A percentile compares a stretch with the other conserved stretches of the same genome.
phyloP scores from a whole-genome alignment of 495 filamentous ascomycete species.

The Hypoxylon fragiforme region DNA sequence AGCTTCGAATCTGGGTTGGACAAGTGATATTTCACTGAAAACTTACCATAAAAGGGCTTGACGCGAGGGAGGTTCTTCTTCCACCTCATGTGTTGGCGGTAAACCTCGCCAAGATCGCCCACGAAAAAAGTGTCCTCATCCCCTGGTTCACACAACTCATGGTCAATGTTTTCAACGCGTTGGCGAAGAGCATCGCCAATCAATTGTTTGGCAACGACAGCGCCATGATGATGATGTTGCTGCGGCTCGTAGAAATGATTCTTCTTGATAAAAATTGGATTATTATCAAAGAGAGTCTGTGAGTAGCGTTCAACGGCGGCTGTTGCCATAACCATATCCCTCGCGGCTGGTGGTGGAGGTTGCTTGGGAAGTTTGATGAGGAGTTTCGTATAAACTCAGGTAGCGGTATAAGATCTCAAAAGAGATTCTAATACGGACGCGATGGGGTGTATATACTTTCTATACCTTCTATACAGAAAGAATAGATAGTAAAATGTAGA shows the following conservation, averaged over 20 bases:
- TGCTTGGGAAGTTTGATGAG: slow-evolving; percentile 4
- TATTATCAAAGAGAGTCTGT: slow-evolving; percentile 47
- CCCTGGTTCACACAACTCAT: slow-evolving; percentile 81
- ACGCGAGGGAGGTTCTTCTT: slow-evolving; percentile 90
- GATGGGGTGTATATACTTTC: slow-evolving; percentile 19
- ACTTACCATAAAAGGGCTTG: slow-evolving; percentile 93
- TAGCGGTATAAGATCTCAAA: slow-evolving; percentile 18
- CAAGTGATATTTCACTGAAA: neutral
- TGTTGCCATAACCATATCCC: slow-evolving; percentile 61
- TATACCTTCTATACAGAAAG: slow-evolving; percentile 17
- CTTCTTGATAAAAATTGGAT: slow-evolving; percentile 52
- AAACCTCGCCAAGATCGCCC: slow-evolving; percentile 96
- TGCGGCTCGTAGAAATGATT: slow-evolving; percentile 42
- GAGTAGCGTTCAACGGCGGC: slow-evolving; percentile 49
- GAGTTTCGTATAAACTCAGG: slow-evolving; percentile 13
- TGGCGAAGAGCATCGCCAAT: slow-evolving; percentile 80
- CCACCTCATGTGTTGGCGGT: slow-evolving; percentile 98
- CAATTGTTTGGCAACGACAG: slow-evolving; percentile 55
- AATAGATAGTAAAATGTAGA: slow-evolving; percentile 26
- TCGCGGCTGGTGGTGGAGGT: slow-evolving; percentile 22
- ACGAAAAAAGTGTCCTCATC: slow-evolving; percentile 98
- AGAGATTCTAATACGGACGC: slow-evolving; percentile 9
- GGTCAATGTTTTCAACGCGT: slow-evolving; percentile 79
- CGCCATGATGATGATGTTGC: slow-evolving; percentile 40
- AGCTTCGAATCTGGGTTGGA: neutral